Evolutionary conservation across 2,329 filamentous ascomycete genomes (phyloP).

Genomic region (Xylariales sp.): DNA sequence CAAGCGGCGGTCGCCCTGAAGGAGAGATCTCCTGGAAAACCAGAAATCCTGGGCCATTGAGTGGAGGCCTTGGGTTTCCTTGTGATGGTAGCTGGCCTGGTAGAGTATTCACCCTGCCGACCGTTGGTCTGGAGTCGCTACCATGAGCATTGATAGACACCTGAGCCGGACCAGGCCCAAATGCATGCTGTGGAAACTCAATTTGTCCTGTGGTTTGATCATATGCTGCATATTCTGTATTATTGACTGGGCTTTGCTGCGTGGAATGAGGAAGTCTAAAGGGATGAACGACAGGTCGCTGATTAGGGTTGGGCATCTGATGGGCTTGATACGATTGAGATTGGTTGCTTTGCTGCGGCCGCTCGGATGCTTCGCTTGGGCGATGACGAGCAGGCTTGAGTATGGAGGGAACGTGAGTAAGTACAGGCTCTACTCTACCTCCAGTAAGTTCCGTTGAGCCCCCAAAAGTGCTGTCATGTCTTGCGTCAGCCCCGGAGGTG

Average conservation of each 20-base stretch:
- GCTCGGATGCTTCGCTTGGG: no score
- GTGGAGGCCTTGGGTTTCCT: constrained; percentile 10
- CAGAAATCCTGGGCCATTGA: constrained; percentile 18
- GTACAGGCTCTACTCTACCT: not conserved
- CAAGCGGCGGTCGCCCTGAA: no score
- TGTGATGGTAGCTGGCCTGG: constrained; percentile 13
- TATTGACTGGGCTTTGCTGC: no score
- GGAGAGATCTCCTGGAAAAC: constrained; percentile 21
- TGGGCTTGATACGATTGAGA: no score
- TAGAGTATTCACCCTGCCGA: constrained; percentile 17
- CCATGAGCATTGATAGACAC: constrained; percentile 11
- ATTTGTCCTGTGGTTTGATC: no score
- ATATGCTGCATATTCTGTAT: no score
- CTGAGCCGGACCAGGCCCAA: no score
- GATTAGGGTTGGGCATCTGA: no score
- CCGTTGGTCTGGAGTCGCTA: constrained; percentile 10
- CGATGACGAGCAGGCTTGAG: constrained; percentile 9
- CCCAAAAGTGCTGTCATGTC: not conserved
- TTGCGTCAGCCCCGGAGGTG: constrained; percentile 5
- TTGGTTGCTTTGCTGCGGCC: no score
- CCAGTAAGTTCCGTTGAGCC: not conserved
- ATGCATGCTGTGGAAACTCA: no score
- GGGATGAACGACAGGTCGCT: no score
- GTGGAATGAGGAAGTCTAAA: no score
- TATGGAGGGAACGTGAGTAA: constrained; percentile 7